These are phyloP conservation scores for Trichosporon sp. DNA, from an alignment of 1,284 basidiomycete genomes.

Conservation along the genomic window DNA sequence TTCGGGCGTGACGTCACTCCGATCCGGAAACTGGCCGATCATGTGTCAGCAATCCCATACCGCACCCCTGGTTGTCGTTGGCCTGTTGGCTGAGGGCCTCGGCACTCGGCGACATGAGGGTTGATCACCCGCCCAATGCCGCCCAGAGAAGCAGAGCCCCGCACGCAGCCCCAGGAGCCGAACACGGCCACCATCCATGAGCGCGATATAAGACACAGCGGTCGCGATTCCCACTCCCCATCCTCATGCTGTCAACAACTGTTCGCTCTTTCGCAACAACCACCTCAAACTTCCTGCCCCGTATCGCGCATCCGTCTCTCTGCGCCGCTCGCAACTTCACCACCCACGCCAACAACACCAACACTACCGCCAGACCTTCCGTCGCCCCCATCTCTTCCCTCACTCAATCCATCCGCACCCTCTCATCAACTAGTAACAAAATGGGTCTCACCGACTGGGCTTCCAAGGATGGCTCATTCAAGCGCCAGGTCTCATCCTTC, in stretches of 20 bases:
- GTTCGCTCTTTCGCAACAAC: background rate
- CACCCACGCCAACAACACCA: background rate
- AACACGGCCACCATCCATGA: background rate
- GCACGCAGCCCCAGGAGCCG: background rate
- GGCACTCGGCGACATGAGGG: constrained; percentile 2
- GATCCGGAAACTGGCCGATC: constrained; percentile 3
- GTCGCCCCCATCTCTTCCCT: background rate
- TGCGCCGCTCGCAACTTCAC: background rate
- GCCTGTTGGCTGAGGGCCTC: background rate
- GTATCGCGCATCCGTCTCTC: constrained; percentile 1
- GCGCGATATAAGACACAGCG: background rate
- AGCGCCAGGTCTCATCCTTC: constrained; percentile 73
- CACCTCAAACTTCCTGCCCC: background rate
- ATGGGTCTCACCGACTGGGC: constrained; percentile 69
- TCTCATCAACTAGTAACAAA: constrained; percentile 18
- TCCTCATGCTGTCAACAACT: constrained; percentile 6
- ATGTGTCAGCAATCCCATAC: constrained; percentile 11
- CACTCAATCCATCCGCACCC: constrained; percentile 4
- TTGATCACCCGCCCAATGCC: background rate
- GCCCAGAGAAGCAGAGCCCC: background rate
- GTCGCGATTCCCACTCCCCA: background rate
- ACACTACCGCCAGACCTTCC: background rate
- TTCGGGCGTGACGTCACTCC: background rate
- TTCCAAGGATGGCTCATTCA: constrained; percentile 73
- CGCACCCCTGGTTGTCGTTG: no score